Evolutionary conservation across 164 flowering plant genomes (phyloP).

Genomic region (Nymphaea thermarum): DNA sequence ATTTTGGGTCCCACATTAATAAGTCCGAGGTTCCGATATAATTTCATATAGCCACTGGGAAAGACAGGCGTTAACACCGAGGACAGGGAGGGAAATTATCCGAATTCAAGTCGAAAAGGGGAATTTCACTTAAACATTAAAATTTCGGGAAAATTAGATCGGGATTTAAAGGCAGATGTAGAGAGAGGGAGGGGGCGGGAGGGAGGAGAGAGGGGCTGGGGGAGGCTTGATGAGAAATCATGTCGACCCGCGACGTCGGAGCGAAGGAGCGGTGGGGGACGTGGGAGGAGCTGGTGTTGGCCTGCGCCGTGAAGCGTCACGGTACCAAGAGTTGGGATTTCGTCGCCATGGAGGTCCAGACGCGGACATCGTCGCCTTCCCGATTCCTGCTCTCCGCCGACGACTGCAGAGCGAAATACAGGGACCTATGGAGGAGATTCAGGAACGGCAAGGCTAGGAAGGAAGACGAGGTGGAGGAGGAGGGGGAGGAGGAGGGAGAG

Average conservation of each 20-base stretch:
- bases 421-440: constrained; percentile 59
- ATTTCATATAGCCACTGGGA: background rate
- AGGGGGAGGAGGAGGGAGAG: background rate
- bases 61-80: background rate
- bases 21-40: background rate
- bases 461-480: background rate
- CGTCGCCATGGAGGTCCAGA: constrained; percentile 56
- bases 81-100: background rate
- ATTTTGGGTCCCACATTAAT: no score
- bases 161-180: background rate
- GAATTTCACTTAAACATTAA: background rate
- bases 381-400: constrained; percentile 29
- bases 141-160: background rate
- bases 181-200: background rate
- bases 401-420: constrained; percentile 40
- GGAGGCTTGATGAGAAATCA: constrained; percentile 3
- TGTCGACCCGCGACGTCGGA: constrained; percentile 11
- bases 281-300: constrained; percentile 82
- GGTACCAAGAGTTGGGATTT: constrained; percentile 70
- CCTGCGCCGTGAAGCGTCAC: constrained; percentile 78
- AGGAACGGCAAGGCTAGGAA: background rate
- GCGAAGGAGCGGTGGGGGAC: constrained; percentile 49
- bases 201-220: background rate
- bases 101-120: background rate
- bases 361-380: constrained; percentile 19